Percentiles rank a stretch among this genome's conserved stretches.
Evolutionary conservation across 179 eudicot genomes (phyloP).

Genomic region (Corrigiola litoralis): DNA sequence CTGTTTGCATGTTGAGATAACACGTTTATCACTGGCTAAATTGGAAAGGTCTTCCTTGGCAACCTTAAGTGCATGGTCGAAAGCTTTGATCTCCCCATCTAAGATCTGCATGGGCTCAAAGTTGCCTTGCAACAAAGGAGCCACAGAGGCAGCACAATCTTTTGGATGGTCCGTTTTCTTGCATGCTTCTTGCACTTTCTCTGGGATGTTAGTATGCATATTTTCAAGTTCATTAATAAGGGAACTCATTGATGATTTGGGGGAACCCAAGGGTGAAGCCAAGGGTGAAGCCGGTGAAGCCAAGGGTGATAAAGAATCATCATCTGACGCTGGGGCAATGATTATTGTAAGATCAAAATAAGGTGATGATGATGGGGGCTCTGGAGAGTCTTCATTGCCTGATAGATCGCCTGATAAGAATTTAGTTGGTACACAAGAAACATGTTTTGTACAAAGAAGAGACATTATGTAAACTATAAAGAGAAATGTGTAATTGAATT

Average conservation of each 20-base stretch:
- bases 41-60: slow-evolving; percentile 4
- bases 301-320: background rate
- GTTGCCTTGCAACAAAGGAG: background rate
- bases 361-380: background rate
- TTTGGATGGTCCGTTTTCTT: slow-evolving; percentile 7
- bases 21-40: background rate
- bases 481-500: background rate
- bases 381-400: no score
- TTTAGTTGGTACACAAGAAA: background rate
- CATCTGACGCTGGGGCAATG: background rate
- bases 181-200: slow-evolving; percentile 12
- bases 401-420: background rate
- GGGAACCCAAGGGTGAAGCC: background rate
- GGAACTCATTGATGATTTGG: background rate
- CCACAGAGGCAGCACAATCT: slow-evolving; percentile 11
- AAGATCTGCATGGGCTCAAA: background rate
- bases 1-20: slow-evolving; percentile 17
- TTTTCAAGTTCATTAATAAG: background rate
- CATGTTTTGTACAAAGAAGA: background rate
- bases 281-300: background rate
- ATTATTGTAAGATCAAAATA: background rate
- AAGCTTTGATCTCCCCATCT: slow-evolving; percentile 1
- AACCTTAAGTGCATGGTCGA: slow-evolving; percentile 8
- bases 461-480: background rate
- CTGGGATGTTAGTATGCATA: background rate